These are phyloP conservation scores for Entomophthora muscae DNA, from an alignment of 371 early-diverging fungal species.

Conservation along the genomic window DNA sequence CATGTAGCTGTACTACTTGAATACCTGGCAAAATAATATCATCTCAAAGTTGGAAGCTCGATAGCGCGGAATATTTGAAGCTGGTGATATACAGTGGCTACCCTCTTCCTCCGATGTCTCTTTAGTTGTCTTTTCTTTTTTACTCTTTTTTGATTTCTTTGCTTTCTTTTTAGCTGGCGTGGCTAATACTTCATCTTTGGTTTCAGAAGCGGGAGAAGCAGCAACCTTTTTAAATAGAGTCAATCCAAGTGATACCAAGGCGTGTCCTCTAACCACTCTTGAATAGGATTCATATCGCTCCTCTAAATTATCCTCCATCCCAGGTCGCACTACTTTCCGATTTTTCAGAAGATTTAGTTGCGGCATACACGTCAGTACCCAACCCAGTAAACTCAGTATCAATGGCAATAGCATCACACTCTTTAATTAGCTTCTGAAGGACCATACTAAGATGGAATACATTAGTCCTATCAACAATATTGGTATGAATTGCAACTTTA, in stretches of 20 bases:
- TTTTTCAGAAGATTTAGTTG: not conserved
- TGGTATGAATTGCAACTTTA: not conserved
- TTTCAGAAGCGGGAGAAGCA: too few relatives aligned
- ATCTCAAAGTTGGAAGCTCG: constrained; percentile 35
- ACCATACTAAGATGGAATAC: constrained; percentile 14
- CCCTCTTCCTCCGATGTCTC: too few relatives aligned
- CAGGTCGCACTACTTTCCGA: not conserved
- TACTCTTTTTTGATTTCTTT: not conserved
- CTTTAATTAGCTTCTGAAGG: constrained; percentile 1
- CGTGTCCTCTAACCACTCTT: constrained; percentile 39
- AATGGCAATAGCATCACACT: constrained; percentile 33
- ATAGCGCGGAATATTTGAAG: constrained; percentile 11
- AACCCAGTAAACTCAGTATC: constrained; percentile 85
- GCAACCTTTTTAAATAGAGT: constrained; percentile 32
- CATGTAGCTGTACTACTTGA: too few relatives aligned
- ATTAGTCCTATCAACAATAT: constrained; percentile 10
- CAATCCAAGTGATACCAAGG: constrained; percentile 67
- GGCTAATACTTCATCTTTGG: too few relatives aligned
- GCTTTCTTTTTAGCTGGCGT: too few relatives aligned
- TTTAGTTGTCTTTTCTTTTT: not conserved
- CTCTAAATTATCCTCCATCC: constrained; percentile 26
- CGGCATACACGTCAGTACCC: constrained; percentile 13
- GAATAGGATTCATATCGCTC: constrained; percentile 53
- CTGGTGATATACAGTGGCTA: too few relatives aligned
- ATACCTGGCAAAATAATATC: constrained; percentile 23